Evolutionary conservation across 805 yeast genomes (phyloP), one percentile per base, ranked within the genome.

Genomic region (Kazachstania psychrophila): DNA sequence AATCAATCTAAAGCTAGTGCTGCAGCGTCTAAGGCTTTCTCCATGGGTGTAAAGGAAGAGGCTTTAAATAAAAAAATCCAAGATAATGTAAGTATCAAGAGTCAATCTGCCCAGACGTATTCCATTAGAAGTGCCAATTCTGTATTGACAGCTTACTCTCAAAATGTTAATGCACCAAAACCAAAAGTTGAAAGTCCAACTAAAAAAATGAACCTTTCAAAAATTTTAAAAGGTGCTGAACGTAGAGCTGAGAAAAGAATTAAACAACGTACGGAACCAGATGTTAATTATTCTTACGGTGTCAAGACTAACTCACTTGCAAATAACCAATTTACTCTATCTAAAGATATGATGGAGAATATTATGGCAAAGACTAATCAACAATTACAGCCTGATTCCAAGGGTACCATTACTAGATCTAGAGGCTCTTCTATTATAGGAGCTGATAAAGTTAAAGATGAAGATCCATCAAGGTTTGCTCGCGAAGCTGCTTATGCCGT

Each of bases 381-480:
- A 24, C 56, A 70, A 11, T 70, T 77, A 6, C 84, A 75, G 36
- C 84, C 84, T 12, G 82, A 79, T 27, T 69, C 71, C 17, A 85
- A 85, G 34, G 85, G 86, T 2, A 69, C 71, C 17, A 86, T 85
- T 34, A 85, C 86, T 2, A 52, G 55, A 28, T 46, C 30, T n/a
- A n/a, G 17, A 25, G 30, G 29, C 26, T 23, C 20, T 14, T 10
- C 31, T 9, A n/a, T 14, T 26, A 9, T 13, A 26, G 14, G 9
- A 6, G 5, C n/a, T 6, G 15, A 20, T 10, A 16, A 28, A 9
- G 22, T 17, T 4, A 11, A 24, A n/a, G 14, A 11, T 13, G 19
- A 27, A 12, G 27, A 33, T 12, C 4, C 28, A 10, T 41, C 57
- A 6, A 47, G 55, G 32, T 68, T 64, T 42, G 68, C 73, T 14